Conservation (phyloP, 2,329 filamentous ascomycete genomes). For the Sporothrix variecibatus region DNA sequence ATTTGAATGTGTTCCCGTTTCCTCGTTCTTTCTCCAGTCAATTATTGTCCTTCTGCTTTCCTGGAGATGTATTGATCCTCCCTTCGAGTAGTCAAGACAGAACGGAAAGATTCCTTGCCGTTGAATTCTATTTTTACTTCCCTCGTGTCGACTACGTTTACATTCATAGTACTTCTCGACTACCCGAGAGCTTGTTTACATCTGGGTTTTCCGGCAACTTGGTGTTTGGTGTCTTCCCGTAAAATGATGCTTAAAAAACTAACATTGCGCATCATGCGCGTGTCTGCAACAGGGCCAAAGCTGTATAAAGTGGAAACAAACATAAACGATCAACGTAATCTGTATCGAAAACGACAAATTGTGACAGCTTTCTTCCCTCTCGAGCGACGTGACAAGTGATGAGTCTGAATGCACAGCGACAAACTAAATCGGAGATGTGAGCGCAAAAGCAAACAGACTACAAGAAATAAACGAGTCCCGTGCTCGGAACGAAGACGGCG, state of each 20-base stretch:
- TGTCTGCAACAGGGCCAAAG: not conserved
- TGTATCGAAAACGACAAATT: not conserved
- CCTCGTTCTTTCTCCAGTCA: slow-evolving; percentile 12
- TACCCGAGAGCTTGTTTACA: not conserved
- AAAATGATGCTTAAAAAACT: not conserved
- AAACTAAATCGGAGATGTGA: not conserved
- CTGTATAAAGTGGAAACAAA: not conserved
- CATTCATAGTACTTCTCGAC: not conserved
- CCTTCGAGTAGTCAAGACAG: not conserved
- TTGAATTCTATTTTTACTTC: not conserved
- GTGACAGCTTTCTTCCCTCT: not conserved
- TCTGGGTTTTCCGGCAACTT: not conserved
- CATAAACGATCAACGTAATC: not conserved
- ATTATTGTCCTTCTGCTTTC: not conserved
- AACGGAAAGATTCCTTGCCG: not conserved
- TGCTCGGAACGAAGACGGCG: not conserved
- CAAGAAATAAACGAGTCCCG: not conserved
- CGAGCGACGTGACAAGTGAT: not conserved
- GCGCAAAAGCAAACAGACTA: not conserved
- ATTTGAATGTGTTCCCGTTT: not conserved
- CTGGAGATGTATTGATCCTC: not conserved
- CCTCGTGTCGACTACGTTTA: not conserved
- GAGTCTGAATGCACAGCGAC: not conserved
- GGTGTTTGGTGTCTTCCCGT: not conserved
- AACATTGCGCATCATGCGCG: not conserved